Evolutionary conservation across 2,329 filamentous ascomycete genomes (phyloP), one percentile per base, ranked within the genome.

Genomic region (Hypoxylon sp.): DNA sequence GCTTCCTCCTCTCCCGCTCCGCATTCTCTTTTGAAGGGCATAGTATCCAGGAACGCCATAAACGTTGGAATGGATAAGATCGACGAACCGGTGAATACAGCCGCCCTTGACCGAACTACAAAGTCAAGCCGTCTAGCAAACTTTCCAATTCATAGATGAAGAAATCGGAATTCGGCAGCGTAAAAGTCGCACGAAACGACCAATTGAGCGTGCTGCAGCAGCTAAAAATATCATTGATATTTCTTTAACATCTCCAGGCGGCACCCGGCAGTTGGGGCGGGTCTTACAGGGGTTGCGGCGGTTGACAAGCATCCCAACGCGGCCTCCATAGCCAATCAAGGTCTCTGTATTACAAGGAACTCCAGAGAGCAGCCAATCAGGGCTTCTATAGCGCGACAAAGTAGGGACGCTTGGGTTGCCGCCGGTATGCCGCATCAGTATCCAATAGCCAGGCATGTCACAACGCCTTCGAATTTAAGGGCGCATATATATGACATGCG

Each of bases 251-350:
- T 59, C 19, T 30, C 45, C 48, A 32, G 51, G 50, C 60, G 28
- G 51, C 48, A 53, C 30, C 9, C 38, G 48, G 52, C 50, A 60
- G 25, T 43, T 41, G 0, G 17, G 19, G 48, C 23, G 57, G 48
- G 48, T 48, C 56, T 30, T 52, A 38, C 59, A 66, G 25, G 65
- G 65, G 30, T 46, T 38, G 19, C 53, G 59, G 70, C 72, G 73
- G 65, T 69, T 72, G 61, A 45, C 63, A 14, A 34, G 38, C 32
- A 11, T 43, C 38, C 2, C 30, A 32, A 45, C 34, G 34, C 17
- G 21, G 48, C 32, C 38, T 41, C 21, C 28, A 38, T 17, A 53
- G 30, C 68, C 68, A 75, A 73, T 71, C 68, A 69, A 59, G 21
- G 19, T 14, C 38, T 34, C 34, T 32, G 58, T 51, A 68, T 68